Conservation (phyloP, 2,329 filamentous ascomycete species). For the Epichloe gansuensis region DNA sequence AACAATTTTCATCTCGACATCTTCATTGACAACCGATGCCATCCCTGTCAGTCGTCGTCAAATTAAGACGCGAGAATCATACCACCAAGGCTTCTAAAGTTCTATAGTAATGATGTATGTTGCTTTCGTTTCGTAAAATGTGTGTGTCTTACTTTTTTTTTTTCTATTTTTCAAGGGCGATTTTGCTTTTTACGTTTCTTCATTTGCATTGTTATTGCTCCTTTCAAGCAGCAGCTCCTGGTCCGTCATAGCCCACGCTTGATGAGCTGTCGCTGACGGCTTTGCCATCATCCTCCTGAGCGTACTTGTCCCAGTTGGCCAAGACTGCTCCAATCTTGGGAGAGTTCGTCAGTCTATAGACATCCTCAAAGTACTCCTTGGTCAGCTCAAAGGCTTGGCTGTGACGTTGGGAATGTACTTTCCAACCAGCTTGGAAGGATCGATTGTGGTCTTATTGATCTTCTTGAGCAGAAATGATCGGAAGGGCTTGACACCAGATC, state of each 20-base stretch:
- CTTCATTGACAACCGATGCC: conserved; percentile 6
- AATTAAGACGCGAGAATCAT: not conserved
- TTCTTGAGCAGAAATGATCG: conserved; percentile 97
- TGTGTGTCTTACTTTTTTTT: not conserved
- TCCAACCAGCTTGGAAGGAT: conserved; percentile 89
- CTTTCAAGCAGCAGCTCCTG: conserved; percentile 28
- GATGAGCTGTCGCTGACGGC: conserved; percentile 27
- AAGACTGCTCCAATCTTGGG: conserved; percentile 66
- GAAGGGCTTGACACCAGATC: conserved; percentile 98
- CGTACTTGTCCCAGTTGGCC: conserved; percentile 75
- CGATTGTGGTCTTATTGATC: conserved; percentile 98
- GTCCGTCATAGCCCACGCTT: conserved; percentile 29
- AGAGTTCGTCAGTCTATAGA: conserved; percentile 84
- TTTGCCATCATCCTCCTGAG: conserved; percentile 34
- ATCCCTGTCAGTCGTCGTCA: conserved; percentile 9
- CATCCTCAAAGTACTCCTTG: conserved; percentile 99
- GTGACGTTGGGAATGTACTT: conserved; percentile 99
- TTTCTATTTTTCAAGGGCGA: not conserved
- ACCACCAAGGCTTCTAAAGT: not conserved
- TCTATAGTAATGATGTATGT: conserved; percentile 2
- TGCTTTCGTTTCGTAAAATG: not conserved
- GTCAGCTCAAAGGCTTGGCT: conserved; percentile 83
- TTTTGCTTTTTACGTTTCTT: not conserved
- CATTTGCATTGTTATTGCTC: conserved; percentile 6
- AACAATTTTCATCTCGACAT: conserved; percentile 1